A percentile compares a stretch with the other conserved stretches of the same genome.
Evolutionary conservation across 1,284 basidiomycete genomes (phyloP).

Genomic region (Ustilago tritici): DNA sequence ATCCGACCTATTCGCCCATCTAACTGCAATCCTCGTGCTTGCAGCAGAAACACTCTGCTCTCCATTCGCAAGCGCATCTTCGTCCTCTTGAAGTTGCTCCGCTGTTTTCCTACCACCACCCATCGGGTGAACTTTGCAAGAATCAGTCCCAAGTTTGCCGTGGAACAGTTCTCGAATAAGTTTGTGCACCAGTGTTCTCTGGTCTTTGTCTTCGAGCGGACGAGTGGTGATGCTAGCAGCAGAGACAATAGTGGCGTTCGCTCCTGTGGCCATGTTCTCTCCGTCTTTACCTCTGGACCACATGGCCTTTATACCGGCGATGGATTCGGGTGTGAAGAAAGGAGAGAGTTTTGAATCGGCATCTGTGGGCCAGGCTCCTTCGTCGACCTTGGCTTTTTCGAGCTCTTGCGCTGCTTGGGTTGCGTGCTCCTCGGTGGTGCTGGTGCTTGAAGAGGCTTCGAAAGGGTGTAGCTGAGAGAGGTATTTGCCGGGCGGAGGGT

Average conservation of each 20-base stretch:
- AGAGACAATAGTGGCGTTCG: constrained; percentile 34
- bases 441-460: neutral
- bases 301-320: constrained; percentile 33
- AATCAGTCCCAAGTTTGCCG: constrained; percentile 84
- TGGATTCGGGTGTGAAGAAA: constrained; percentile 31
- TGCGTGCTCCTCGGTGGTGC: constrained; percentile 1
- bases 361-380: constrained; percentile 30
- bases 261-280: constrained; percentile 34
- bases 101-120: constrained; percentile 15
- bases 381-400: constrained; percentile 1
- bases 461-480: constrained; percentile 22
- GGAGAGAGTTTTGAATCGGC: constrained; percentile 30
- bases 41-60: constrained; percentile 4
- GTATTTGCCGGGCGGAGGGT: constrained; percentile 46
- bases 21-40: constrained; percentile 77
- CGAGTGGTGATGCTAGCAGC: constrained; percentile 70
- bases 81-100: constrained; percentile 25
- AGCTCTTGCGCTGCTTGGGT: constrained; percentile 4
- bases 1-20: constrained; percentile 74
- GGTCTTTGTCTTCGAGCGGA: constrained; percentile 84
- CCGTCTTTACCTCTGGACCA: constrained; percentile 20
- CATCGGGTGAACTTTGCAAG: constrained; percentile 62
- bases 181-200: constrained; percentile 84
- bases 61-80: constrained; percentile 37
- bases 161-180: constrained; percentile 82